Conservation (phyloP, 495 filamentous ascomycete genomes). For the Paragyromitra xinjiangensis region DNA sequence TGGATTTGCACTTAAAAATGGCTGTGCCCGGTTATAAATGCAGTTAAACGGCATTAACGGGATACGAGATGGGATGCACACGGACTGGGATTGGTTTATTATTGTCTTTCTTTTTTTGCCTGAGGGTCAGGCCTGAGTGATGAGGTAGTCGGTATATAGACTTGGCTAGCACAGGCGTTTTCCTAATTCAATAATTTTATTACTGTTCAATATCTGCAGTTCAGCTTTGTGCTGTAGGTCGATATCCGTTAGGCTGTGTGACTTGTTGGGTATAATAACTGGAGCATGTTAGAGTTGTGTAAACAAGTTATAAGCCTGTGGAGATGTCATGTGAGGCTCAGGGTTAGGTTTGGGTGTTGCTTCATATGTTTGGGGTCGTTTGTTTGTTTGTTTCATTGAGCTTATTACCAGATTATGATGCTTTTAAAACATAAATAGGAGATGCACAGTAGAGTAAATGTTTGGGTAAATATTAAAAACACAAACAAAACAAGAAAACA, state of each 20-base stretch:
- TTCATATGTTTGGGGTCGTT: no score
- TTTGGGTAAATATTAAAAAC: no score
- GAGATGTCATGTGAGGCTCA: no score
- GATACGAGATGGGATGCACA: constrained; percentile 22
- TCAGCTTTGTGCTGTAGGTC: not conserved
- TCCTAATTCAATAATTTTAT: constrained; percentile 16
- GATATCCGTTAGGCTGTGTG: not conserved
- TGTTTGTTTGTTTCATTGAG: no score
- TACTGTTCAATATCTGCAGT: not conserved
- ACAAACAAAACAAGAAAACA: no score
- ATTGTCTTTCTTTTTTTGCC: constrained; percentile 26
- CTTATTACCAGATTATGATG: no score
- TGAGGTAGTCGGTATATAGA: constrained; percentile 16
- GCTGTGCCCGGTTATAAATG: constrained; percentile 10
- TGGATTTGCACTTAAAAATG: not conserved
- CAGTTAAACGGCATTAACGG: constrained; percentile 5
- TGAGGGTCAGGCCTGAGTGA: not conserved
- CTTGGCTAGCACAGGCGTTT: constrained; percentile 15
- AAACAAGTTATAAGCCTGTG: no score
- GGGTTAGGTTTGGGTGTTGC: no score
- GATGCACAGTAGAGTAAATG: no score
- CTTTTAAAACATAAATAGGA: no score
- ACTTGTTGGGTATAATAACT: not conserved
- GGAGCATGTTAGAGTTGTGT: not conserved
- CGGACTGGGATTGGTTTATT: constrained; percentile 37